A percentile compares a stretch with the other conserved stretches of the same genome.
Conservation (phyloP, 2,329 filamentous ascomycete genomes). For the Thermochaetoides dissita region DNA sequence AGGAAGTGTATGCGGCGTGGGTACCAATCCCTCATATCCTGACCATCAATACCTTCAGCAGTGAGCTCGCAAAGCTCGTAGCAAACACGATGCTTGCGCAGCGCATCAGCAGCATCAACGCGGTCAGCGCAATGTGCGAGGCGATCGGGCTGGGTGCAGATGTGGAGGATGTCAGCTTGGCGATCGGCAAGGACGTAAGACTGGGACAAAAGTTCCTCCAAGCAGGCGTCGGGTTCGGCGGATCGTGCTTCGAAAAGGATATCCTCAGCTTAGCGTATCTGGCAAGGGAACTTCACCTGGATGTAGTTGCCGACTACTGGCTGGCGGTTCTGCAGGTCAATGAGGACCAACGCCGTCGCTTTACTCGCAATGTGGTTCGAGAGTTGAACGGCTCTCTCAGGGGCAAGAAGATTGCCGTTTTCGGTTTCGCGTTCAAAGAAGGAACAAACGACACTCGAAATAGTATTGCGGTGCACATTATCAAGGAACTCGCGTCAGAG, state of each 20-base stretch:
- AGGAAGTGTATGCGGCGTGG: constrained; percentile 42
- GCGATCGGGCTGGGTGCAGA: constrained; percentile 22
- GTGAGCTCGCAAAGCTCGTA: constrained; percentile 47
- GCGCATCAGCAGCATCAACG: constrained; percentile 50
- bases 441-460: constrained; percentile 46
- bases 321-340: constrained; percentile 43
- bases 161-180: constrained; percentile 40
- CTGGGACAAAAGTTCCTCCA: constrained; percentile 45
- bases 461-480: constrained; percentile 36
- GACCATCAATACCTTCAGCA: constrained; percentile 44
- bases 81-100: constrained; percentile 52
- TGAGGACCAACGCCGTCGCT: constrained; percentile 41
- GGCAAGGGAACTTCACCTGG: constrained; percentile 38
- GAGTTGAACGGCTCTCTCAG: constrained; percentile 38
- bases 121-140: constrained; percentile 48
- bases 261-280: constrained; percentile 45
- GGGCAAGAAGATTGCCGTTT: constrained; percentile 40
- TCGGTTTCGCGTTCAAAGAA: constrained; percentile 51
- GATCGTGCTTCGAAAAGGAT: constrained; percentile 51
- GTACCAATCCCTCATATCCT: constrained; percentile 38
- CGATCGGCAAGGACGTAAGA: constrained; percentile 40
- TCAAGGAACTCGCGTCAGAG: constrained; percentile 36
- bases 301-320: constrained; percentile 48
- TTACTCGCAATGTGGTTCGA: constrained; percentile 37
- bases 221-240: constrained; percentile 48